Conservation (phyloP, 2,329 filamentous ascomycete species). For the Sclerotinia subarctica region DNA sequence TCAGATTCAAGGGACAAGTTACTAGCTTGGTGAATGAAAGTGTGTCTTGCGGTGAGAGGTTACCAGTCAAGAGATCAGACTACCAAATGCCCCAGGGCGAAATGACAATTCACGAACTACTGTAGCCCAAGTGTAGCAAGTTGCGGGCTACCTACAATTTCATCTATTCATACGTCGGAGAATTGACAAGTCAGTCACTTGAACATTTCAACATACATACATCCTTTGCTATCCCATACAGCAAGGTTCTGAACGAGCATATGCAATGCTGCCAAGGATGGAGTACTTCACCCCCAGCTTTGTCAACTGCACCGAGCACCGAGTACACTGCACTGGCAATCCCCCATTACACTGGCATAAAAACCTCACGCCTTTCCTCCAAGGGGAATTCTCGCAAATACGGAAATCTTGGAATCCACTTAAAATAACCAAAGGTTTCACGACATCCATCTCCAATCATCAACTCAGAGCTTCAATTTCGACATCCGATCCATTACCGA, state of each 20-base stretch:
- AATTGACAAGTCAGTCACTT: slow-evolving; percentile 5
- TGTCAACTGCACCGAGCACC: not conserved
- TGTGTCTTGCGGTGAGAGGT: slow-evolving; percentile 12
- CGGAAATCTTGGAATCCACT: not conserved
- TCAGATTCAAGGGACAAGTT: not conserved
- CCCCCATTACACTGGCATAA: not conserved
- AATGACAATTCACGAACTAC: not conserved
- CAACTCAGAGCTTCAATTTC: not conserved
- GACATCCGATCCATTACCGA: not conserved
- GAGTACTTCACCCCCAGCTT: slow-evolving; percentile 3
- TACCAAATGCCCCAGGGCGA: not conserved
- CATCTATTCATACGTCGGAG: not conserved
- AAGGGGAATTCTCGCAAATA: not conserved
- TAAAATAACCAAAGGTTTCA: not conserved
- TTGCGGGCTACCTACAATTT: not conserved
- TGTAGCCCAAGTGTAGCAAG: not conserved
- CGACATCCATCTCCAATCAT: not conserved
- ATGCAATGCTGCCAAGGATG: not conserved
- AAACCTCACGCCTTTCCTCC: not conserved
- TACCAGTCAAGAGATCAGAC: not conserved
- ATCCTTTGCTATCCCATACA: not conserved
- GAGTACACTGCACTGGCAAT: not conserved
- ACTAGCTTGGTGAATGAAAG: not conserved
- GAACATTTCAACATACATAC: not conserved
- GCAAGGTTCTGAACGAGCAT: not conserved